Evolutionary conservation across 495 filamentous ascomycete species (phyloP).

Genomic region (Aspergillus heteromorphus): DNA sequence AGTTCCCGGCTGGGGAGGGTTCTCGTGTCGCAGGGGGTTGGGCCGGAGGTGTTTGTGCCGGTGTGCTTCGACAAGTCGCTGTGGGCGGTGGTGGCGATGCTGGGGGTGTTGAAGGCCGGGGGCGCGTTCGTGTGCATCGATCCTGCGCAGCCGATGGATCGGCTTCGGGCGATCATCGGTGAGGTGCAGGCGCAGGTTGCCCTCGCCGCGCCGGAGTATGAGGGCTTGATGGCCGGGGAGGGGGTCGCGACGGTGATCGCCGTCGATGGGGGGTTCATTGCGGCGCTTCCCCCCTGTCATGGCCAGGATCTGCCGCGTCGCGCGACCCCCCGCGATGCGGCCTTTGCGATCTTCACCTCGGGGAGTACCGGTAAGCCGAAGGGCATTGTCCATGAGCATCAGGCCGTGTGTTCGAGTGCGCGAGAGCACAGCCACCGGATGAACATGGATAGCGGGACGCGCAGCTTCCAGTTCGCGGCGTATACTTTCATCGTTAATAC

Average conservation of each 20-base stretch:
- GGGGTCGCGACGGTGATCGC: not conserved
- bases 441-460: constrained; percentile 28
- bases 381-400: constrained; percentile 29
- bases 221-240: not conserved
- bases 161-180: constrained; percentile 26
- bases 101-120: constrained; percentile 44
- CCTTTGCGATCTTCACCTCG: constrained; percentile 52
- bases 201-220: constrained; percentile 32
- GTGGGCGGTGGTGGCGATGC: constrained; percentile 34
- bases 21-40: constrained; percentile 31
- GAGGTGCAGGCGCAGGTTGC: constrained; percentile 28
- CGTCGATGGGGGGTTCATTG: constrained; percentile 7
- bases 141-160: constrained; percentile 35
- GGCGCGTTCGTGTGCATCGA: constrained; percentile 44
- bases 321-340: constrained; percentile 4
- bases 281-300: not conserved
- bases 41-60: constrained; percentile 31
- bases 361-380: constrained; percentile 44
- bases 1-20: constrained; percentile 8
- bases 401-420: constrained; percentile 25
- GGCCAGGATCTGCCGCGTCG: constrained; percentile 3
- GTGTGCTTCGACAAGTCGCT: constrained; percentile 41
- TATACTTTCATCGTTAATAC: constrained; percentile 29
- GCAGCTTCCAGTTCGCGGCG: constrained; percentile 53
- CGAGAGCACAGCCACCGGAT: constrained; percentile 24